Base-by-base conservation (phyloP, 2,329 filamentous ascomycete genomes). In the Achaetomium macrosporum region DNA sequence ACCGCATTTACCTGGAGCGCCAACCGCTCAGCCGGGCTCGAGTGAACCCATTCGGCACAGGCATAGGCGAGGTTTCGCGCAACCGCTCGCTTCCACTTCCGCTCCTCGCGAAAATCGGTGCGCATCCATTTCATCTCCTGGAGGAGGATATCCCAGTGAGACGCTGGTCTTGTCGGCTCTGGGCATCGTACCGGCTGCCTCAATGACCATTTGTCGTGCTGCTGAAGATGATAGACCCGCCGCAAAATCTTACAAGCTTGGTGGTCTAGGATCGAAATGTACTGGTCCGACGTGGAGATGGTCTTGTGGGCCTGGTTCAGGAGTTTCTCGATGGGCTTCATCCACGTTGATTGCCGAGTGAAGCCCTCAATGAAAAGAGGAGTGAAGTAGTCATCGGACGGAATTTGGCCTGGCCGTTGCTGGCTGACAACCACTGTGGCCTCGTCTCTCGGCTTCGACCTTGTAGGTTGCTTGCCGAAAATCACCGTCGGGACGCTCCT, bases 51-150 rank as follows among this genome's bases (percentile, higher is more conserved):
- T 61, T 92, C 85, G 0, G 86, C 88, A 68, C 92, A 97, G 63
- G 86, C 88, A 63, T 84, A 76, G 1, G 90, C 93, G 55, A 96
- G 76, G 53, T 85, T 90, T 54, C 85, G 85, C 5, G 91, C 91
- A 35, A 86, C 80, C 2, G 87, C 81, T 65, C 83, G 84, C 71
- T 96, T 97, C 90, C 91, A 96, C 67, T 95, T 96, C 39, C 90
- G 77, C 68, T 97, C 93, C 69, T 96, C 89, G 47, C 87, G 81
- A 64, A 96, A 97, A 69, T 99, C 93, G 1, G 90, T 96, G 47
- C 91, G 83, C 89, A 99, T 95, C 92, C 92, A 97, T 68, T 91
- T 95, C 81, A 92, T 89, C 72, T 99, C 91, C 61, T 90, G 81
- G 31, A 99, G 73, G 51, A 97, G 69, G 48, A 92, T 79, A 70